Conservation (phyloP, 176 grass and related monocot genomes). For the Thinopyrum elongatum region DNA sequence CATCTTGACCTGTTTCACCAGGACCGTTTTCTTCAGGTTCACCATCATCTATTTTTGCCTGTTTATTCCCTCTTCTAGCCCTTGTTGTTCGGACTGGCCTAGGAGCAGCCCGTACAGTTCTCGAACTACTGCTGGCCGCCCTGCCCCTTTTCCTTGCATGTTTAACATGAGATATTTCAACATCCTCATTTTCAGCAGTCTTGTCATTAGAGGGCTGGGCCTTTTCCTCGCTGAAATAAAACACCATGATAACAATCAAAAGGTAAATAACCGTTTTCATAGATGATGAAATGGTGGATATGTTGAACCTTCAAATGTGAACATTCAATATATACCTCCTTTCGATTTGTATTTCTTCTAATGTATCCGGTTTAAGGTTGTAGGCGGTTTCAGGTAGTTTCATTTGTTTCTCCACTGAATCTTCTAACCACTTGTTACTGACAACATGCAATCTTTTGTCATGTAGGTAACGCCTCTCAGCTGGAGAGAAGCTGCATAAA, state of each 20-base stretch:
- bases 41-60: conserved; percentile 47
- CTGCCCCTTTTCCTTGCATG: conserved; percentile 62
- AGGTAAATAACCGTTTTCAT: not conserved
- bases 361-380: conserved; percentile 78
- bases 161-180: conserved; percentile 32
- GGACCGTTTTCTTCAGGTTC: conserved; percentile 57
- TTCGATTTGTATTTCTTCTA: conserved; percentile 67
- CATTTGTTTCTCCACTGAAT: conserved; percentile 69
- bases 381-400: conserved; percentile 70
- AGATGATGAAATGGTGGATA: not conserved
- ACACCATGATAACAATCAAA: conserved; percentile 11
- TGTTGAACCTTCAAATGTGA: conserved; percentile 19
- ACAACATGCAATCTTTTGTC: conserved; percentile 79
- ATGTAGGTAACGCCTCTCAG: conserved; percentile 61
- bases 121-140: conserved; percentile 17
- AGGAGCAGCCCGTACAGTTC: conserved; percentile 46
- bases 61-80: conserved; percentile 56
- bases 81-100: conserved; percentile 46
- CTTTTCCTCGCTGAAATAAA: conserved; percentile 52
- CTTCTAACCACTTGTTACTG: conserved; percentile 73
- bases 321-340: conserved; percentile 50
- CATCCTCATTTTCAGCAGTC: conserved; percentile 10
- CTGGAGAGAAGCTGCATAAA: conserved; percentile 68
- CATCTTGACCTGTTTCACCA: conserved; percentile 33
- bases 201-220: conserved; percentile 32